Conservation (phyloP, 2,329 filamentous ascomycete genomes). For the Fonsecaea pugnacius region DNA sequence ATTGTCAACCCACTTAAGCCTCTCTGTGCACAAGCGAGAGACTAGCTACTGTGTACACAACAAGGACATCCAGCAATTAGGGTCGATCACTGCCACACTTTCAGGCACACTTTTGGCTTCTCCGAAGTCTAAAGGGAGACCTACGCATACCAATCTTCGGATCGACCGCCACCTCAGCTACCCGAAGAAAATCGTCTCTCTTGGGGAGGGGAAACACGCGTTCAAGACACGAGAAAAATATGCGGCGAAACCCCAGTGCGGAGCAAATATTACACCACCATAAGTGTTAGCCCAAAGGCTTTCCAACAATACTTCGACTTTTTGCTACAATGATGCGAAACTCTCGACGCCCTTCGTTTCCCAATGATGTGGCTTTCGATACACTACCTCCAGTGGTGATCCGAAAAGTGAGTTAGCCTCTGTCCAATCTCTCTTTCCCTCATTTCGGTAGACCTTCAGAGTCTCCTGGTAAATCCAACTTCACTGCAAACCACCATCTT, state of each 20-base stretch:
- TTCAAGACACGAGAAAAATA: slow-evolving; percentile 6
- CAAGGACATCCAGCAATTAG: not conserved
- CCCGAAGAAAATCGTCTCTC: not conserved
- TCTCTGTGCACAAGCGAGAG: slow-evolving; percentile 10
- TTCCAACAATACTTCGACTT: not conserved
- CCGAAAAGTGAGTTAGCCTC: slow-evolving; percentile 58
- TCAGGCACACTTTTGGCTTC: not conserved
- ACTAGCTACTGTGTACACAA: slow-evolving; percentile 2
- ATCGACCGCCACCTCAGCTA: not conserved
- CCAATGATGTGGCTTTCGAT: slow-evolving; percentile 50
- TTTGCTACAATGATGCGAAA: slow-evolving; percentile 24
- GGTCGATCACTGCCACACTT: not conserved
- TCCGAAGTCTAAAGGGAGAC: not conserved
- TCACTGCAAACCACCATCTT: not conserved
- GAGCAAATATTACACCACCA: slow-evolving; percentile 10
- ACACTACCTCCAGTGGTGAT: slow-evolving; percentile 60
- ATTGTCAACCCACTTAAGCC: slow-evolving; percentile 2
- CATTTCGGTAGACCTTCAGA: not conserved
- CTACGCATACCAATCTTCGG: not conserved
- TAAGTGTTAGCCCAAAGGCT: not conserved
- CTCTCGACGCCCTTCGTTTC: slow-evolving; percentile 23
- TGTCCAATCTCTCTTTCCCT: not conserved
- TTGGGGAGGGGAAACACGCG: slow-evolving; percentile 1
- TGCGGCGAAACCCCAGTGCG: slow-evolving; percentile 12
- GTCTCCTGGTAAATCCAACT: slow-evolving; percentile 7